phyloP scores from a whole-genome alignment of 352 stramenopile genomes.

The Globisporangium cystogenes region DNA sequence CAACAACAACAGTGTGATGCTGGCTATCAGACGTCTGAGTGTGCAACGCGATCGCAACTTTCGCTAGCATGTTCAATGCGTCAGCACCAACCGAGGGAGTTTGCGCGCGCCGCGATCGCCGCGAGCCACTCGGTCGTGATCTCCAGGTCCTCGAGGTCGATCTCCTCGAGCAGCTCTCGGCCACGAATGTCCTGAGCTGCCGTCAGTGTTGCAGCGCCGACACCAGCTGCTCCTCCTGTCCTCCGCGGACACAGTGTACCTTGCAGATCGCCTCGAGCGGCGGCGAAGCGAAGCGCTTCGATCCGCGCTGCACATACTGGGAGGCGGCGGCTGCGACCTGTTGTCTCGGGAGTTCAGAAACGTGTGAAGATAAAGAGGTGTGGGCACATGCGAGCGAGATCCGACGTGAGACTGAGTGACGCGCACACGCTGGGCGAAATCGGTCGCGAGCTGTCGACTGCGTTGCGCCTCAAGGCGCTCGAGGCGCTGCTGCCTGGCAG shows the following conservation, averaged over 20 bases:
- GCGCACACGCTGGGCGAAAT: not conserved
- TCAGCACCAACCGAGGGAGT: conserved; percentile 4
- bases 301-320: not conserved
- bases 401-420: not conserved
- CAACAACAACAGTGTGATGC: not conserved
- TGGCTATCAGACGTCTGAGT: not conserved
- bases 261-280: conserved; percentile 28
- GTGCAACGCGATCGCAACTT: not conserved
- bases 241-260: conserved; percentile 8
- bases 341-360: too few species aligned
- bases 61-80: not conserved
- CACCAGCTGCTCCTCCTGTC: not conserved
- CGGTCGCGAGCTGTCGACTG: not conserved
- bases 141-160: conserved; percentile 19
- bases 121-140: conserved; percentile 29
- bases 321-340: conserved; percentile 2
- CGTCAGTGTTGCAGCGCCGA: not conserved
- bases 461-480: conserved; percentile 1
- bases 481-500: conserved; percentile 1
- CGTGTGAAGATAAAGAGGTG: too few species aligned
- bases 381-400: not conserved
- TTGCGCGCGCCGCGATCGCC: conserved; percentile 15
- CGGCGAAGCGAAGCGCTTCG: conserved; percentile 18
- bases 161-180: conserved; percentile 16
- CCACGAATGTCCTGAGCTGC: conserved; percentile 17